Evolutionary conservation across 2,329 filamentous ascomycete species (phyloP).

Genomic region (Penicillium paneum): DNA sequence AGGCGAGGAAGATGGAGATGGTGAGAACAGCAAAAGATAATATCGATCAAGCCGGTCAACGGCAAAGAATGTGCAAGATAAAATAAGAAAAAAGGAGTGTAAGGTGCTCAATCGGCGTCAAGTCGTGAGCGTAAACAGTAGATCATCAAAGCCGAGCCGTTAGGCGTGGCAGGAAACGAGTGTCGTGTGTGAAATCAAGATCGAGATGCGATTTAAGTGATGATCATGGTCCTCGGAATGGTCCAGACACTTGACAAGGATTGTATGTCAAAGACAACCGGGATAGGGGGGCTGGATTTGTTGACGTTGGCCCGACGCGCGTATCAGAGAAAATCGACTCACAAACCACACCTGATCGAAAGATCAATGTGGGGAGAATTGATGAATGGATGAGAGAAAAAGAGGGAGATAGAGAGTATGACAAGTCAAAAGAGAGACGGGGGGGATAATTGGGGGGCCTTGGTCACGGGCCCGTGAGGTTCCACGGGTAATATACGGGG

Average conservation of each 20-base stretch:
- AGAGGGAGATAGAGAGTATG: neutral
- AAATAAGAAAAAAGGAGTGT: slow-evolving; percentile 26
- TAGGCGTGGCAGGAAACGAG: slow-evolving; percentile 17
- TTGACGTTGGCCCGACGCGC: neutral
- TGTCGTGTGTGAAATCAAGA: slow-evolving; percentile 11
- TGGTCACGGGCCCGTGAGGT: slow-evolving; percentile 12
- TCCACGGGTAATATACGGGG: slow-evolving; percentile 10
- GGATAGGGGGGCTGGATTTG: neutral
- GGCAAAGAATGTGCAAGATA: slow-evolving; percentile 13
- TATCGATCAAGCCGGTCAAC: slow-evolving; percentile 24
- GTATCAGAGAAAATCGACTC: neutral
- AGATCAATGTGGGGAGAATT: neutral
- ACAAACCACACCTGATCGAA: neutral
- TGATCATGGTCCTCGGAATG: slow-evolving; percentile 24
- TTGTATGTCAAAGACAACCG: neutral
- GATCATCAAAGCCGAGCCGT: slow-evolving; percentile 24
- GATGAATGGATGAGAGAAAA: neutral
- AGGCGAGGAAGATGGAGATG: slow-evolving; percentile 1
- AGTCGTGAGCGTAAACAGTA: slow-evolving; percentile 34
- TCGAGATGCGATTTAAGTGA: slow-evolving; percentile 15
- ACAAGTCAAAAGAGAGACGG: slow-evolving; percentile 5
- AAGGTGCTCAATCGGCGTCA: slow-evolving; percentile 33
- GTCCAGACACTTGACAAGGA: slow-evolving; percentile 5
- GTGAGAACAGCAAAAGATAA: neutral
- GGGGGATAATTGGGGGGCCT: slow-evolving; percentile 3